phyloP scores from a whole-genome alignment of 225 moss, liverwort and hornwort genomes.

The Sphagnum tenellum region DNA sequence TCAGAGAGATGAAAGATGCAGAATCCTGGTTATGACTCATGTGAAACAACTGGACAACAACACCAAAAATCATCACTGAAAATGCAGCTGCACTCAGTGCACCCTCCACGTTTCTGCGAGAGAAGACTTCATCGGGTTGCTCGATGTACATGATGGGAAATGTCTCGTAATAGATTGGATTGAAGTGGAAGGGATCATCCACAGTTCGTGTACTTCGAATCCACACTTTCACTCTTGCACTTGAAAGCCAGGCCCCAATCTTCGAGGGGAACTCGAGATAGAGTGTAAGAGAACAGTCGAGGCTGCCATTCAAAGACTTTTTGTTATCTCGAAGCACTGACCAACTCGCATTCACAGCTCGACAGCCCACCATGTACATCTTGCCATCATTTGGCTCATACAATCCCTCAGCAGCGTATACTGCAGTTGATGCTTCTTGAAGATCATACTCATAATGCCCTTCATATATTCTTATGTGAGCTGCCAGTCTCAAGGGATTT shows the following conservation, averaged over 20 bases:
- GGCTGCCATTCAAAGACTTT: constrained; percentile 17
- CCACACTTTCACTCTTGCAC: constrained; percentile 24
- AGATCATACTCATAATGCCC: not conserved
- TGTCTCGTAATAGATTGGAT: constrained; percentile 15
- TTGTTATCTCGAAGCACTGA: constrained; percentile 12
- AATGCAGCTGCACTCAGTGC: constrained; percentile 29
- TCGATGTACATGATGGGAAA: constrained; percentile 18
- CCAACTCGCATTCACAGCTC: constrained; percentile 25
- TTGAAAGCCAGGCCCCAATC: constrained; percentile 28
- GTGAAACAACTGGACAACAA: constrained; percentile 32
- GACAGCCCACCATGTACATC: constrained; percentile 52
- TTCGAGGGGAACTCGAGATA: constrained; percentile 29
- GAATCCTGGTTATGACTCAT: constrained; percentile 18
- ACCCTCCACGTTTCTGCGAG: constrained; percentile 26
- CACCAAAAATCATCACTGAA: constrained; percentile 27
- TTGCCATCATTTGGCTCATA: constrained; percentile 37
- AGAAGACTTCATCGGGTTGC: constrained; percentile 17
- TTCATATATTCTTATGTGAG: not conserved
- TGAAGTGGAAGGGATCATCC: constrained; percentile 23
- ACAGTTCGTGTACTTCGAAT: constrained; percentile 26
- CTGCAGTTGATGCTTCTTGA: not conserved
- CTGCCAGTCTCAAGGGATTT: constrained; percentile 2
- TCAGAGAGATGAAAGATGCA: constrained; percentile 32
- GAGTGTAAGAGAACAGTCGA: constrained; percentile 41
- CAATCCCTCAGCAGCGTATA: constrained; percentile 17